phyloP scores from a whole-genome alignment of 345 rosid species.

The Aurinia saxatilis region DNA sequence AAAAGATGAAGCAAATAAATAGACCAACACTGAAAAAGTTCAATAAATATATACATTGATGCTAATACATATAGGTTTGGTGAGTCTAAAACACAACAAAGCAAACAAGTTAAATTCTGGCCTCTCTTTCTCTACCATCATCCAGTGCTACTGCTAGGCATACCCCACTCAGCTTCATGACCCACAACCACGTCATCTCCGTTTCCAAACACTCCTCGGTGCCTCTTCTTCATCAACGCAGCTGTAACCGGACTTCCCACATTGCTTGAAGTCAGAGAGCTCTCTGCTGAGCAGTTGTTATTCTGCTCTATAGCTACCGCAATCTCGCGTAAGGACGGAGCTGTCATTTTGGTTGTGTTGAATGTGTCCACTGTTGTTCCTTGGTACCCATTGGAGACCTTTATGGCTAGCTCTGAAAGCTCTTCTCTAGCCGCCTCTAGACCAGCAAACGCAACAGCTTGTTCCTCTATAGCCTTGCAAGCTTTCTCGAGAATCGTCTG shows the following conservation, averaged over 20 bases:
- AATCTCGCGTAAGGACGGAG: constrained; percentile 56
- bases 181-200: constrained; percentile 29
- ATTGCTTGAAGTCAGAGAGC: constrained; percentile 54
- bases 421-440: constrained; percentile 81
- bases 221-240: constrained; percentile 53
- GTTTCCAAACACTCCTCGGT: constrained; percentile 41
- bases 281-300: constrained; percentile 57
- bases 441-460: constrained; percentile 56
- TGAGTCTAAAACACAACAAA: constrained; percentile 15
- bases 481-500: constrained; percentile 91
- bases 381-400: constrained; percentile 55
- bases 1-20: neutral
- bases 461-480: constrained; percentile 72
- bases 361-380: constrained; percentile 34
- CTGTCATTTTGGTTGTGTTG: constrained; percentile 23
- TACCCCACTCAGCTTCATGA: constrained; percentile 68
- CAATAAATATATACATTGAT: neutral
- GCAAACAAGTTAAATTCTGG: neutral
- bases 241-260: constrained; percentile 49
- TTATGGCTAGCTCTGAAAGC: constrained; percentile 78
- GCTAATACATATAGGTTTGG: neutral
- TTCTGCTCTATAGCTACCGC: constrained; percentile 51
- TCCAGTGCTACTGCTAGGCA: constrained; percentile 37
- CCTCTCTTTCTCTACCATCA: neutral
- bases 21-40: neutral